Evolutionary conservation across 805 yeast genomes (phyloP), one percentile per base, ranked within the genome.

Genomic region (Candida corydali): DNA sequence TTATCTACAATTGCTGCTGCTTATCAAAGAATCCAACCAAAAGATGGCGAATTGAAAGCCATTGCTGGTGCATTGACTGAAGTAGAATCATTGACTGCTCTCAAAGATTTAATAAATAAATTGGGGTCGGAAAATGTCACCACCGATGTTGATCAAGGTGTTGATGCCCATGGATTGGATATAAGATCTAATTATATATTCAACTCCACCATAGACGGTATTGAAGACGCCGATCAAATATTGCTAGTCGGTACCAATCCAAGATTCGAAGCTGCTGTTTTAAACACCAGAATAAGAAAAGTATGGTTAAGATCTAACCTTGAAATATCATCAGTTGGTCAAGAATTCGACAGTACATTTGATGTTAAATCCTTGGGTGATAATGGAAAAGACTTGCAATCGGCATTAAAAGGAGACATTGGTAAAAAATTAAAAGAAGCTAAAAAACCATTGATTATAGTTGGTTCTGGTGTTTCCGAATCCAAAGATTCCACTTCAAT

Each of bases 241-340:
- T 69, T 86, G 52, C 70, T 86, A 42, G 76, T 86, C 40, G 95
- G 95, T 44, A 79, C 95, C 31, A 86, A 86, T 69, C 94, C 95
- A 41, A 76, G 95, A 56, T 87, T 75, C 55, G 95, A 86, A 67
- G 95, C 95, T 41, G 87, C 95, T 29, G 94, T 86, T 12, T 70
- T 86, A 51, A 86, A 86, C 60, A 77, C 91, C 28, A 76, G 94
- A 63, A 80, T 86, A 50, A 78, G 95, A 70, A 82, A 79, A 58
- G 79, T 74, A 42, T 86, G 91, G 93, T 69, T 86, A 54, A 69
- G 80, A 49, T 73, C 79, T 26, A 65, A 71, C 48, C 72, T 84
- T 52, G 83, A 84, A 49, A 65, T 86, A 44, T 80, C 80, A 44
- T 78, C 78, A 28, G 75, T 86, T 45, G 95, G 95, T 50, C 81